phyloP scores from a whole-genome alignment of 805 yeast species.

The Lipomyces spencermartinsiae region DNA sequence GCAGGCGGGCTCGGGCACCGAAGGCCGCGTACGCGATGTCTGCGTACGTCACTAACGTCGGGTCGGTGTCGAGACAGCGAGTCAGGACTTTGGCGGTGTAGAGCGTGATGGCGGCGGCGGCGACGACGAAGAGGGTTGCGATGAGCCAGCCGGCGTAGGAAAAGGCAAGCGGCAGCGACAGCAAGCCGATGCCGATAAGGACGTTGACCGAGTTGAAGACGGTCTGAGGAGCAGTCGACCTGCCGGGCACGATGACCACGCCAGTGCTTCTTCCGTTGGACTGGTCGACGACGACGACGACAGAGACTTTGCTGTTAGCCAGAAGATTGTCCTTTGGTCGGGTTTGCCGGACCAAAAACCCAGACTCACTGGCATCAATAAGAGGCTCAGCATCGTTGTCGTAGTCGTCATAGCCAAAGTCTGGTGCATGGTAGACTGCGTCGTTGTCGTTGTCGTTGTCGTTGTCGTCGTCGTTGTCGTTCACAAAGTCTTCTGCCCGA shows the following conservation, averaged over 20 bases:
- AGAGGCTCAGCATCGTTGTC: not conserved
- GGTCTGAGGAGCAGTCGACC: slow-evolving; percentile 77
- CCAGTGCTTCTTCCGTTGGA: slow-evolving; percentile 67
- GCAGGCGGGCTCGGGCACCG: slow-evolving; percentile 74
- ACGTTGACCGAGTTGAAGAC: slow-evolving; percentile 70
- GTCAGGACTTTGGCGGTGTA: slow-evolving; percentile 80
- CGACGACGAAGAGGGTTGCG: slow-evolving; percentile 63
- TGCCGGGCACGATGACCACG: slow-evolving; percentile 76
- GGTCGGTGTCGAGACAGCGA: slow-evolving; percentile 78
- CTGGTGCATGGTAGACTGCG: slow-evolving; percentile 2
- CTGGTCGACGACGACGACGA: slow-evolving; percentile 57
- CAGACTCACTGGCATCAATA: not conserved
- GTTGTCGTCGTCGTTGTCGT: slow-evolving; percentile 12
- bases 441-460: not conserved
- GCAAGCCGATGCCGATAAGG: slow-evolving; percentile 70
- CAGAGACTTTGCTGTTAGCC: not conserved
- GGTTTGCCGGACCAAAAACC: too few species aligned
- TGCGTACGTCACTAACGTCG: slow-evolving; percentile 82
- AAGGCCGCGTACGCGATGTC: slow-evolving; percentile 88
- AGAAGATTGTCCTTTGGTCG: not conserved
- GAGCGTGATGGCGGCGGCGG: slow-evolving; percentile 71
- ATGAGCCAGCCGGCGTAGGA: slow-evolving; percentile 65
- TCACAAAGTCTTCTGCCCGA: not conserved
- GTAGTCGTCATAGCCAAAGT: too few species aligned
- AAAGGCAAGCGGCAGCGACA: slow-evolving; percentile 70